Conservation (phyloP, 257 asterid genomes). For the Paraleonurus japonicus region DNA sequence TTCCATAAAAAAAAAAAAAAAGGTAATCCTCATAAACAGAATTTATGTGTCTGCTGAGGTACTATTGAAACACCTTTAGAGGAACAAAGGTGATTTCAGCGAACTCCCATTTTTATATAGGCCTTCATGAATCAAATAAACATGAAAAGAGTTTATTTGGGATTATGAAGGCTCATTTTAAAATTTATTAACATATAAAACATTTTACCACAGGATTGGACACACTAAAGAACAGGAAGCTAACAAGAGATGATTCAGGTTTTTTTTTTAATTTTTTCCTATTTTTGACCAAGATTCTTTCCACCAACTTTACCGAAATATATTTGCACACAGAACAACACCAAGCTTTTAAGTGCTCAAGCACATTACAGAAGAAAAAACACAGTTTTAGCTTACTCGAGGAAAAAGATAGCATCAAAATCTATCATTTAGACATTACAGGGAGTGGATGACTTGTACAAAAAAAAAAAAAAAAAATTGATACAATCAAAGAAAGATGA, state of each 20-base stretch:
- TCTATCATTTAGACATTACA: slow-evolving; percentile 13
- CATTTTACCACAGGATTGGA: not conserved
- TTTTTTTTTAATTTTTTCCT: not conserved
- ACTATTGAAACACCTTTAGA: slow-evolving; percentile 41
- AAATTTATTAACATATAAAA: not conserved
- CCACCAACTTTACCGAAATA: not conserved
- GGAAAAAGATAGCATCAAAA: not conserved
- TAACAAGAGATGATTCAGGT: not conserved
- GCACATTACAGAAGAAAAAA: not conserved
- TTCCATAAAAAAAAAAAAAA: too few species aligned
- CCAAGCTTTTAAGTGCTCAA: not conserved
- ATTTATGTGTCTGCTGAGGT: slow-evolving; percentile 33
- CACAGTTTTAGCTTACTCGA: slow-evolving; percentile 7
- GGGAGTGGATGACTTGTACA: not conserved
- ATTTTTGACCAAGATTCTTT: not conserved
- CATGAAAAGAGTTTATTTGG: slow-evolving; percentile 27
- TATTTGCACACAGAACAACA: not conserved
- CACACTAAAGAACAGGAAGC: not conserved
- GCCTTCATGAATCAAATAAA: slow-evolving; percentile 63
- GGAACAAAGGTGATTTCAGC: slow-evolving; percentile 39
- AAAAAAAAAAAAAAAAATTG: not conserved
- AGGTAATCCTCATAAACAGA: not conserved
- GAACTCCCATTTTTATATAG: slow-evolving; percentile 37
- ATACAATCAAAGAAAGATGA: not conserved
- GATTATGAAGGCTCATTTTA: slow-evolving; percentile 33